Percentiles rank a stretch among this genome's conserved stretches.
Evolutionary conservation across 2,329 filamentous ascomycete species (phyloP).

Genomic region (Leptographium wingfieldii): DNA sequence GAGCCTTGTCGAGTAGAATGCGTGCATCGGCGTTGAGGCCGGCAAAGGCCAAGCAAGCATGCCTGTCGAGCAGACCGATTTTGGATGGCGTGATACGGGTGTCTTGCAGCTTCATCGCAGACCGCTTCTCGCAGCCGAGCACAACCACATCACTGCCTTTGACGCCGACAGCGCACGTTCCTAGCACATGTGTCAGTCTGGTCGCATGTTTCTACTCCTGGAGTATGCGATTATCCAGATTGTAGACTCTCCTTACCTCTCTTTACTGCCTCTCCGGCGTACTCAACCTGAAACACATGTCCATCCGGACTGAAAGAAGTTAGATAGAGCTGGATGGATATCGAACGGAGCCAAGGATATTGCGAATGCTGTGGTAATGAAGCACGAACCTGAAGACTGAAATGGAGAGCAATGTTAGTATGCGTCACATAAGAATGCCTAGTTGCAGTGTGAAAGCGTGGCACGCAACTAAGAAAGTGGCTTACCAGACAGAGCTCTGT

Average conservation of each 20-base stretch:
- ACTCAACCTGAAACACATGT: constrained; percentile 99
- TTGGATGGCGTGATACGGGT: constrained; percentile 98
- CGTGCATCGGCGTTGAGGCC: constrained; percentile 95
- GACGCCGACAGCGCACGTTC: constrained; percentile 94
- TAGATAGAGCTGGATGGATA: background rate
- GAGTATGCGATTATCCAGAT: background rate
- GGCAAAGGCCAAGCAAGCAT: constrained; percentile 94
- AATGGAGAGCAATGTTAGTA: constrained; percentile 27
- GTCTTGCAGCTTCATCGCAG: constrained; percentile 98
- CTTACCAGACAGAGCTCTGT: constrained; percentile 96
- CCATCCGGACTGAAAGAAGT: constrained; percentile 69
- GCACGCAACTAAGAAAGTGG: background rate
- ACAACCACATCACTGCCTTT: constrained; percentile 93
- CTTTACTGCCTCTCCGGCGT: constrained; percentile 97
- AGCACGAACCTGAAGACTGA: constrained; percentile 68
- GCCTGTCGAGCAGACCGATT: constrained; percentile 82
- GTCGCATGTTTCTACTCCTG: background rate
- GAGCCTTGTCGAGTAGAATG: constrained; percentile 96
- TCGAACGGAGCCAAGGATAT: background rate
- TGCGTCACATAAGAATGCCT: background rate
- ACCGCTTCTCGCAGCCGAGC: constrained; percentile 95
- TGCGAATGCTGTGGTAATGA: background rate
- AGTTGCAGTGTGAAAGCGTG: background rate
- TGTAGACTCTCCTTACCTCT: constrained; percentile 48
- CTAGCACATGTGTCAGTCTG: constrained; percentile 28